Conservation (phyloP, 371 early-diverging fungal species). For the Mortierella sp. region DNA sequence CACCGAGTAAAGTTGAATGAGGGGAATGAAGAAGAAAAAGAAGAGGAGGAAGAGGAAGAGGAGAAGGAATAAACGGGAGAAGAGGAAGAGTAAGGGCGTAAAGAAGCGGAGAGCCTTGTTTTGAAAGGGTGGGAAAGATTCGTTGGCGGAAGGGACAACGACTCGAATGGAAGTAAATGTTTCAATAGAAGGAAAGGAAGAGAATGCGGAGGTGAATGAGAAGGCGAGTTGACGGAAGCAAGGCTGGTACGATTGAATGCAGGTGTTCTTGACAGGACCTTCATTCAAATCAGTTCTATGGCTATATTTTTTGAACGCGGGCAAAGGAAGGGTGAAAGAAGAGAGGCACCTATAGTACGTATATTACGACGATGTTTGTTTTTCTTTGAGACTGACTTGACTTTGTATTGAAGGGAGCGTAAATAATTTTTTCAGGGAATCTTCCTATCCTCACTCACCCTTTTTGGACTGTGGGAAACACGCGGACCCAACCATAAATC, state of each 20-base stretch:
- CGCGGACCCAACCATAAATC: not conserved
- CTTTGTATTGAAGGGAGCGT: too few relatives aligned
- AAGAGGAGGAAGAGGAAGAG: slow-evolving; percentile 9
- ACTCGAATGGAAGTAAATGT: not conserved
- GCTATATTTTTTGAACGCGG: not conserved
- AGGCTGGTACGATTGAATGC: slow-evolving; percentile 14
- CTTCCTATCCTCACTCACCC: not conserved
- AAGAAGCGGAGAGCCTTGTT: slow-evolving; percentile 13
- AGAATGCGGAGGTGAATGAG: slow-evolving; percentile 2
- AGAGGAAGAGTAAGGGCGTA: not conserved
- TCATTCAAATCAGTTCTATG: slow-evolving; percentile 19
- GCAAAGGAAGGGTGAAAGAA: not conserved
- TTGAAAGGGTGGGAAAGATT: slow-evolving; percentile 17
- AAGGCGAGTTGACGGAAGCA: not conserved
- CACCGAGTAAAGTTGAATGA: slow-evolving; percentile 1
- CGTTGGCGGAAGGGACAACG: not conserved
- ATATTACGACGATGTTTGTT: too few relatives aligned
- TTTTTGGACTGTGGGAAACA: not conserved
- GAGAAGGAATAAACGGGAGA: slow-evolving; percentile 7
- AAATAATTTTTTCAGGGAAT: too few relatives aligned
- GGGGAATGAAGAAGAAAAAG: slow-evolving; percentile 10
- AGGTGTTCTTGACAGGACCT: slow-evolving; percentile 17
- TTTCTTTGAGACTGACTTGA: too few relatives aligned
- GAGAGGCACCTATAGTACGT: too few relatives aligned
- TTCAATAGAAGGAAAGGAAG: not conserved